phyloP scores from a whole-genome alignment of 805 yeast species.

The Pichia pseudocactophila region DNA sequence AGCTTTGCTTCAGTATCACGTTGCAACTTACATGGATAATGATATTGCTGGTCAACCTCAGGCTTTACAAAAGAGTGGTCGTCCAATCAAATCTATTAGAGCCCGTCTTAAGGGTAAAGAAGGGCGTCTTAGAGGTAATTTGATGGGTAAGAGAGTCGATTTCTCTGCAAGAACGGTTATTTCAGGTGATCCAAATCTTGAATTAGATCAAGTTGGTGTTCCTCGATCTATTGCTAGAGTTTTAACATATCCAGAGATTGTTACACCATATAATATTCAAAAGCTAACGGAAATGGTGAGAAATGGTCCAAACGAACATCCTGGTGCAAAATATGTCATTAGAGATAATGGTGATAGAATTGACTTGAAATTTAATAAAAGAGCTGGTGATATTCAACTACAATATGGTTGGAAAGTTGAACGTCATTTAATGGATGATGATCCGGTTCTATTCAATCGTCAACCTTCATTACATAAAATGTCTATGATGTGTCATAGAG shows the following conservation, averaged over 20 bases:
- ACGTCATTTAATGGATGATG: constrained; percentile 95
- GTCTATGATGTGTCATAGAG: constrained; percentile 99
- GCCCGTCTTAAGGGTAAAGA: constrained; percentile 99
- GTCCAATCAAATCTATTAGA: constrained; percentile 96
- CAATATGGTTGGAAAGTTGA: constrained; percentile 99
- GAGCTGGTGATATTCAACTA: constrained; percentile 96
- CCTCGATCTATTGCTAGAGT: constrained; percentile 96
- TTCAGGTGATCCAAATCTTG: constrained; percentile 98
- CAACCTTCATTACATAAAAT: constrained; percentile 98
- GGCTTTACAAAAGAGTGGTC: constrained; percentile 95
- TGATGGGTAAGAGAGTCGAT: constrained; percentile 99
- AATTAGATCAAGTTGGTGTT: constrained; percentile 97
- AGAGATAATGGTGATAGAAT: constrained; percentile 99
- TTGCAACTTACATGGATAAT: constrained; percentile 98
- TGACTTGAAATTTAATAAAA: constrained; percentile 90
- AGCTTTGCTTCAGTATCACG: constrained; percentile 90
- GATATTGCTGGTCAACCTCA: constrained; percentile 99
- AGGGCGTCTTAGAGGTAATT: constrained; percentile 96
- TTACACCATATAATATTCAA: constrained; percentile 95
- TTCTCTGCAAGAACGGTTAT: constrained; percentile 98
- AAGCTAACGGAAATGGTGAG: constrained; percentile 86
- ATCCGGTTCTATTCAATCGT: constrained; percentile 96
- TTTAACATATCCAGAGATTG: constrained; percentile 92
- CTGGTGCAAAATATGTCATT: constrained; percentile 97
- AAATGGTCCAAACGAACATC: constrained; percentile 98